A percentile compares a stretch with the other conserved stretches of the same genome.
Evolutionary conservation across 495 filamentous ascomycete genomes (phyloP).

Genomic region (Neurospora sublineolata): DNA sequence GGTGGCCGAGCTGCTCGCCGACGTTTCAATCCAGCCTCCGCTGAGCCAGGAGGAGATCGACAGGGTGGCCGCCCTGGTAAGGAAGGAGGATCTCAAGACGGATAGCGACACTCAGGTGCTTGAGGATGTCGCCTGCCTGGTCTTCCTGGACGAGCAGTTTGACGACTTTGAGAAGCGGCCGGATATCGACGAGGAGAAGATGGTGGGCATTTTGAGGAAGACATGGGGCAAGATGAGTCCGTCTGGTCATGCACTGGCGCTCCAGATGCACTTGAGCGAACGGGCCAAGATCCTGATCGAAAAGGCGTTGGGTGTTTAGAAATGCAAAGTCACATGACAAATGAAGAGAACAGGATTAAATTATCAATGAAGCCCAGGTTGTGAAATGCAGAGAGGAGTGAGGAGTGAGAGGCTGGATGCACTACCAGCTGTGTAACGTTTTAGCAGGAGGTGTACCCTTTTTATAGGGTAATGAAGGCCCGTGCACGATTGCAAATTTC

Average conservation of each 20-base stretch:
- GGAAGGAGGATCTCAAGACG: slow-evolving; percentile 52
- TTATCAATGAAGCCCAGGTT: not conserved
- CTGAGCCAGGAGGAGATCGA: slow-evolving; percentile 27
- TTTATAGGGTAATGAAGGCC: not conserved
- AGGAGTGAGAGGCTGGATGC: not conserved
- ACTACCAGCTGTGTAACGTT: not conserved
- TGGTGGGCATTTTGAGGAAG: slow-evolving; percentile 61
- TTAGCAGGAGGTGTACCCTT: not conserved
- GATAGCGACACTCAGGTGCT: slow-evolving; percentile 59
- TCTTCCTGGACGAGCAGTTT: slow-evolving; percentile 77
- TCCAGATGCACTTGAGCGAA: slow-evolving; percentile 52
- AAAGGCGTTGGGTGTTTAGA: slow-evolving; percentile 42
- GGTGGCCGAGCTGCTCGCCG: slow-evolving; percentile 40
- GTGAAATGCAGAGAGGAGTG: not conserved
- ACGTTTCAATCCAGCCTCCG: slow-evolving; percentile 25
- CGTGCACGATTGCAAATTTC: not conserved
- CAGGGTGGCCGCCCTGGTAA: slow-evolving; percentile 47
- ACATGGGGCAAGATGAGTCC: slow-evolving; percentile 77
- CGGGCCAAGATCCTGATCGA: slow-evolving; percentile 45
- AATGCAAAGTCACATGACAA: not conserved
- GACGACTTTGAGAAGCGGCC: slow-evolving; percentile 53
- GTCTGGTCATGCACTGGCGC: slow-evolving; percentile 52
- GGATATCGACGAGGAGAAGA: slow-evolving; percentile 59
- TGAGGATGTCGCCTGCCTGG: slow-evolving; percentile 77
- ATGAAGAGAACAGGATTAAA: not conserved